phyloP scores from a whole-genome alignment of 495 filamentous ascomycete species.

The Penicillium mononematosum region DNA sequence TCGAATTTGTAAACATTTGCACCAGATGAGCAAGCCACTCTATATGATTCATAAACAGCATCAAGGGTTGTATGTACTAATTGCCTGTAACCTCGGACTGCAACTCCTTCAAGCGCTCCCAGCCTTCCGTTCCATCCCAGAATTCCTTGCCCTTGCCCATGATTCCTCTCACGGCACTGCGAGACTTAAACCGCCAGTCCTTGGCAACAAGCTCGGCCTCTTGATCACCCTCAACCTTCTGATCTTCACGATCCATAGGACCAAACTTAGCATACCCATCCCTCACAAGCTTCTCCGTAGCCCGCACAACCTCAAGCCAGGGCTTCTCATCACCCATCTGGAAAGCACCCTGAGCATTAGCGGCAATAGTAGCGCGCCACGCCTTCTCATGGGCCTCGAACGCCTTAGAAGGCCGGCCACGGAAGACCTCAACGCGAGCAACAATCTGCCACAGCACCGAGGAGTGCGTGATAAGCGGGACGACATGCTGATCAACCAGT shows the following conservation, averaged over 20 bases:
- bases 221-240: constrained; percentile 22
- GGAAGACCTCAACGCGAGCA: constrained; percentile 67
- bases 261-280: constrained; percentile 51
- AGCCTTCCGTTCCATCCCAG: constrained; percentile 78
- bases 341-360: constrained; percentile 49
- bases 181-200: constrained; percentile 84
- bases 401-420: constrained; percentile 62
- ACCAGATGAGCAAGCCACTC: constrained; percentile 1
- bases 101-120: constrained; percentile 58
- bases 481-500: constrained; percentile 66
- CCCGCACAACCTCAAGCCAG: constrained; percentile 48
- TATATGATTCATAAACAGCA: constrained; percentile 7
- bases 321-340: constrained; percentile 50
- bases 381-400: constrained; percentile 84
- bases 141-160: constrained; percentile 76
- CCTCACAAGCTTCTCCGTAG: constrained; percentile 48
- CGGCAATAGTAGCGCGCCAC: constrained; percentile 66
- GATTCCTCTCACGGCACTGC: constrained; percentile 76
- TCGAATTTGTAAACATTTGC: background rate
- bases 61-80: constrained; percentile 16
- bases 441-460: constrained; percentile 73
- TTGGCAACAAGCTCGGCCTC: constrained; percentile 46
- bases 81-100: constrained; percentile 43
- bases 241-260: constrained; percentile 38
- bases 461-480: constrained; percentile 80